Conservation (phyloP, 1,284 basidiomycete genomes). For the Rhodotorula sp. region DNA sequence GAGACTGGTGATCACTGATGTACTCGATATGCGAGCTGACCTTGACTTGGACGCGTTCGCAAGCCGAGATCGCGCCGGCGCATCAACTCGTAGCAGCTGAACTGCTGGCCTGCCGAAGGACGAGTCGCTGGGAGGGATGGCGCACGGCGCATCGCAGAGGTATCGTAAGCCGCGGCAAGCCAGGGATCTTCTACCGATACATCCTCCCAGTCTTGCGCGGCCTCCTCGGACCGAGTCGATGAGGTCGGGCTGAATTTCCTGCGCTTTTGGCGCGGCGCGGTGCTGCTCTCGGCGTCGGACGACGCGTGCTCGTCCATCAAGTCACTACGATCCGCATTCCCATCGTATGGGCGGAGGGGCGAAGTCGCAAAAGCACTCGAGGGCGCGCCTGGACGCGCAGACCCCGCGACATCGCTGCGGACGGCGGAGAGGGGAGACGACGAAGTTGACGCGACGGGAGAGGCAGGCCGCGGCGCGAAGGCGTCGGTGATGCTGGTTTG, state of each 20-base stretch:
- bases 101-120: conserved; percentile 7
- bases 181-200: not conserved
- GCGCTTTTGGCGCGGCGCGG: not conserved
- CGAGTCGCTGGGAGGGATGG: conserved; percentile 9
- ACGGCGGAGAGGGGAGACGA: conserved; percentile 8
- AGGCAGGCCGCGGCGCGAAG: conserved; percentile 16
- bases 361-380: conserved; percentile 12
- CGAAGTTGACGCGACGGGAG: not conserved
- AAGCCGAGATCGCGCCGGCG: conserved; percentile 28
- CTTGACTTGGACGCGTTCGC: not conserved
- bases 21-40: conserved; percentile 15
- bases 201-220: not conserved
- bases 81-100: conserved; percentile 22
- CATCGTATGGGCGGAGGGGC: conserved; percentile 20
- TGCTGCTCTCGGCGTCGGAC: not conserved
- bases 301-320: conserved; percentile 6
- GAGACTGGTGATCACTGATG: not conserved
- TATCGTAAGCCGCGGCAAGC: conserved; percentile 5
- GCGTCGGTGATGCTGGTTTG: conserved; percentile 32
- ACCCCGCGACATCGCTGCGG: conserved; percentile 10
- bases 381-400: not conserved
- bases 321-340: conserved; percentile 12
- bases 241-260: not conserved
- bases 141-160: not conserved
- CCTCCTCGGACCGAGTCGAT: not conserved